Evolutionary conservation across 2,329 filamentous ascomycete species (phyloP), one percentile per base, ranked within the genome.

Genomic region (Fulvia fulva): DNA sequence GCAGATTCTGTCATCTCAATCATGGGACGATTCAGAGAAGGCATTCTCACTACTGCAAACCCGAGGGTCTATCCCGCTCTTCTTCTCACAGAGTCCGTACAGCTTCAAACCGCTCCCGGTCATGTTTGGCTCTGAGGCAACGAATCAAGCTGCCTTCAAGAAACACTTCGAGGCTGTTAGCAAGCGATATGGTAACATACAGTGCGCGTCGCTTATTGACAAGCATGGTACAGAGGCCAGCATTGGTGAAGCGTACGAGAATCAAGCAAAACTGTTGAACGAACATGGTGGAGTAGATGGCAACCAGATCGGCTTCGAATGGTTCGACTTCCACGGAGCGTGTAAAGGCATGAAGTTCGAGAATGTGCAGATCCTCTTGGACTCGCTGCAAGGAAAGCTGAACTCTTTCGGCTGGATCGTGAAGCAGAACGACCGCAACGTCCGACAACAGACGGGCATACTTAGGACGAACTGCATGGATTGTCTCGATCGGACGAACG

Each of bases 401-500:
- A 85, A 88, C 45, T 78, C 80, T 4, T 84, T 88, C 47, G 87
- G 89, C 0, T 91, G 89, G 76, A 91, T 88, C 0, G 82, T 89
- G 12, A 72, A 82, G 14, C 74, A 79, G 8, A 70, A 77, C 28
- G 75, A 77, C 19, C 70, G 73, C 22, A 62, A 77, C 2, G 58
- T 74, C 21, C 73, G 75, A 32, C 73, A 71, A 49, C 92, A 97
- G 71, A 80, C 77, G 25, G 92, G 92, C 1, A 84, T 96, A 6
- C 73, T 97, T n/a, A 83, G 94, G 56, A 97, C 91, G 1, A 99
- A 99, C 70, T 99, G 94, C 74, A 97, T 99, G 94, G 94, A 99
- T 70, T 99, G 94, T 67, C 78, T 99, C 9, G 94, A 99, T 72
- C 85, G 94, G 22, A 99, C 94, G 1, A 97, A 97, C 66, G 92